Evolutionary conservation across 176 grass and related monocot species (phyloP).

Genomic region (Oryza nivara): DNA sequence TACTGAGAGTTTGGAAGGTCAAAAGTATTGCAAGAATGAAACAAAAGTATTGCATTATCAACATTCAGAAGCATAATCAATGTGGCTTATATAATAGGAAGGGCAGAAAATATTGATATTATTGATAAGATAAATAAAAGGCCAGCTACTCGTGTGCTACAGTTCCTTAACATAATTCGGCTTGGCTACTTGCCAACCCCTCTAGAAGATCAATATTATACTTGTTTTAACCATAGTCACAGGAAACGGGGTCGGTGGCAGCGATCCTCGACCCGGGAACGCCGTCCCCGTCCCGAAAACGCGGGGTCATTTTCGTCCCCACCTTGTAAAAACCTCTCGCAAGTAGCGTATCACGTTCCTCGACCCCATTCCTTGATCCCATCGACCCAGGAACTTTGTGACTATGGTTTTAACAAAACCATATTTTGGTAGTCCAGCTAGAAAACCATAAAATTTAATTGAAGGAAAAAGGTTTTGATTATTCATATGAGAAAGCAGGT

Average conservation of each 20-base stretch:
- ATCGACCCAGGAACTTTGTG: no score
- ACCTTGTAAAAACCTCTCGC: no score
- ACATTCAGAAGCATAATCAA: neutral
- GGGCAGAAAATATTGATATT: neutral
- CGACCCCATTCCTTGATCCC: no score
- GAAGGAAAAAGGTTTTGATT: neutral
- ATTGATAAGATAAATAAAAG: neutral
- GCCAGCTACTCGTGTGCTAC: neutral
- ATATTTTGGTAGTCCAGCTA: neutral
- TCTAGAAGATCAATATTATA: neutral
- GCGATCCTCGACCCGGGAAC: no score
- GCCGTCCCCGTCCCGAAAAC: no score
- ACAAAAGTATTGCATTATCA: neutral
- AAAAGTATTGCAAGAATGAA: conserved; percentile 2
- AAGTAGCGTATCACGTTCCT: no score
- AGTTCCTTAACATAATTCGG: neutral
- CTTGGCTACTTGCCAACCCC: no score
- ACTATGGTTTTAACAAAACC: neutral
- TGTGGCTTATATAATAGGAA: neutral
- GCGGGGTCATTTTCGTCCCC: no score
- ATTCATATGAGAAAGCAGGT: neutral
- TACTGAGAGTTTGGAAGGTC: neutral
- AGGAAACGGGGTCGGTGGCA: no score
- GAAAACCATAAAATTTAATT: neutral
- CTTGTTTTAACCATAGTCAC: neutral